phyloP scores from a whole-genome alignment of 768 basidiomycete genomes.

The Tylopilus rubrobrunneus region DNA sequence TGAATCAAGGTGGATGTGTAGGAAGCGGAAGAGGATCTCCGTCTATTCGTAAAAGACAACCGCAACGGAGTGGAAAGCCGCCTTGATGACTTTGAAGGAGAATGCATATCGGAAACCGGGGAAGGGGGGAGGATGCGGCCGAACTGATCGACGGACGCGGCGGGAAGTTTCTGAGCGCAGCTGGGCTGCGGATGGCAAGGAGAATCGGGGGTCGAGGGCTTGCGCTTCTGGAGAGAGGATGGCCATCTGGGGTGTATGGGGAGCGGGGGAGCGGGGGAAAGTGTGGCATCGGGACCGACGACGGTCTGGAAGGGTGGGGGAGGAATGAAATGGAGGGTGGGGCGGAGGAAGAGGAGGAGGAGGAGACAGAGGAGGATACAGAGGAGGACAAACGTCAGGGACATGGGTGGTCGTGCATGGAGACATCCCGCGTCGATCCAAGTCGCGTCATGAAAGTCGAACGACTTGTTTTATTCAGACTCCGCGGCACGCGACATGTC shows the following conservation, averaged over 20 bases:
- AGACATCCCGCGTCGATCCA: background rate
- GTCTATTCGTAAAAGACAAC: slow-evolving; percentile 3
- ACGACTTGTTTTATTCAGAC: slow-evolving; percentile 16
- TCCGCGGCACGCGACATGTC: slow-evolving; percentile 22
- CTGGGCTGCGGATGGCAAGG: background rate
- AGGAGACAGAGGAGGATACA: background rate
- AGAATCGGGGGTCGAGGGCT: background rate
- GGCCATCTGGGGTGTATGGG: background rate
- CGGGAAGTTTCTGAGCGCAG: background rate
- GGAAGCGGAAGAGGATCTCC: slow-evolving; percentile 5
- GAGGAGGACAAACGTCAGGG: slow-evolving; percentile 4
- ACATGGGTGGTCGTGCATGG: slow-evolving; percentile 1
- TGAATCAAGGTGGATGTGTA: background rate
- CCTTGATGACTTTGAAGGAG: background rate
- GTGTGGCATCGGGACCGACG: background rate
- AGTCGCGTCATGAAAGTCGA: slow-evolving; percentile 11
- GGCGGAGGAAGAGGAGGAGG: background rate
- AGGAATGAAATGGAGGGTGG: background rate
- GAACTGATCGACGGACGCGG: slow-evolving; percentile 3
- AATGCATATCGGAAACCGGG: background rate
- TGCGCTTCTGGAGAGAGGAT: slow-evolving; percentile 6
- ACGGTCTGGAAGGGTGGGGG: background rate
- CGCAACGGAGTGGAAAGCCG: slow-evolving; percentile 6
- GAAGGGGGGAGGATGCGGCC: background rate
- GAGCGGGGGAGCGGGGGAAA: background rate